These are phyloP conservation scores for Telfairia occidentalis DNA, from an alignment of 331 rosid species.

Conservation along the genomic window DNA sequence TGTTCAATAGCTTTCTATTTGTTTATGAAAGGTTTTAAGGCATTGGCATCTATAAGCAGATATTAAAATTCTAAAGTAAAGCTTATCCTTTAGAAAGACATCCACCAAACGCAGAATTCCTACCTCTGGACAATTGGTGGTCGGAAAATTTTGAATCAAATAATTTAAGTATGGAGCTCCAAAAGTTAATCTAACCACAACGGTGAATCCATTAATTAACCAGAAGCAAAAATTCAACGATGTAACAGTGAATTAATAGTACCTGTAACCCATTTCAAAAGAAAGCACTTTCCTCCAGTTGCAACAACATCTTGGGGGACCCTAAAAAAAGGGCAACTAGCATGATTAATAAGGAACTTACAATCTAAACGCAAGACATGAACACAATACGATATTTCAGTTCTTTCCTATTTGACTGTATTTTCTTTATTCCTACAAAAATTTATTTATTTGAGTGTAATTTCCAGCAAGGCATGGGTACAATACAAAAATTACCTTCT, in stretches of 20 bases:
- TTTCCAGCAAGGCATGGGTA: not conserved
- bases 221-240: not conserved
- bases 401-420: not conserved
- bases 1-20: not conserved
- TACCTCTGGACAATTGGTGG: not conserved
- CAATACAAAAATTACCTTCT: not conserved
- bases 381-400: not conserved
- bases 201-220: not conserved
- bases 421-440: not conserved
- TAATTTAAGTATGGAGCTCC: not conserved
- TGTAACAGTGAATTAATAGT: conserved; percentile 5
- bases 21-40: not conserved
- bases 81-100: not conserved
- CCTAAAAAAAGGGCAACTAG: conserved; percentile 29
- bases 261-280: conserved; percentile 87
- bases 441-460: not conserved
- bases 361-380: not conserved
- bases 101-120: not conserved
- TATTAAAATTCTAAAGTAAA: not conserved
- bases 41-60: not conserved
- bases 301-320: conserved; percentile 91
- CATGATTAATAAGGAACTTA: not conserved
- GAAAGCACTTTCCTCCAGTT: conserved; percentile 69
- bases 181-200: not conserved
- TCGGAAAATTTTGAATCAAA: not conserved